Conservation (phyloP, 2,329 filamentous ascomycete genomes). For the Fusarium ambrosium region DNA sequence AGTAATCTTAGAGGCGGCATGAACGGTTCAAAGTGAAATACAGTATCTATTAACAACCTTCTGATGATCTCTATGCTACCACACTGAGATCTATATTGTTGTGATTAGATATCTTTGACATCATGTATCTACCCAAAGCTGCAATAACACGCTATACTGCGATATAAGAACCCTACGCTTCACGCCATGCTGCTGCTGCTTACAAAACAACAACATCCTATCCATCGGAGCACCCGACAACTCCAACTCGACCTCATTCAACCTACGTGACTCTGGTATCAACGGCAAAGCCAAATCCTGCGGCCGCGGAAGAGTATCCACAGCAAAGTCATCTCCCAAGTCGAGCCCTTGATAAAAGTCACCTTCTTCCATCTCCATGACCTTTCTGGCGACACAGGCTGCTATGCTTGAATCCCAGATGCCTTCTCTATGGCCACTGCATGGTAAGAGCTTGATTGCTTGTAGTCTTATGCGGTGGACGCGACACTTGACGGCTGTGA, state of each 20-base stretch:
- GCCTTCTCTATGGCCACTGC: conserved; percentile 53
- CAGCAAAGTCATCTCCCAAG: conserved; percentile 23
- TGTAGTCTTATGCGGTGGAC: conserved; percentile 55
- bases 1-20: no score
- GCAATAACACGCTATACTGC: conserved; percentile 25
- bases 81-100: background rate
- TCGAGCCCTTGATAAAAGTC: conserved; percentile 34
- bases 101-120: background rate
- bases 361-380: conserved; percentile 56
- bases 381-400: conserved; percentile 51
- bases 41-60: no score
- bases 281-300: conserved; percentile 26
- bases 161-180: conserved; percentile 32
- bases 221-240: conserved; percentile 39
- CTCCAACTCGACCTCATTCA: conserved; percentile 38
- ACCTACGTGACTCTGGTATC: conserved; percentile 26
- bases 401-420: conserved; percentile 56
- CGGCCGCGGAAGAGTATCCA: conserved; percentile 13
- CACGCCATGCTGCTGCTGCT: conserved; percentile 11
- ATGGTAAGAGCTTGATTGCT: conserved; percentile 52
- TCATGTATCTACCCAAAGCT: conserved; percentile 26
- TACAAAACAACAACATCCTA: conserved; percentile 36
- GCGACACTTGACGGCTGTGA: conserved; percentile 62
- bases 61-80: no score
- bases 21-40: no score